Conservation (phyloP, 2,329 filamentous ascomycete genomes). For the Cytospora mali region DNA sequence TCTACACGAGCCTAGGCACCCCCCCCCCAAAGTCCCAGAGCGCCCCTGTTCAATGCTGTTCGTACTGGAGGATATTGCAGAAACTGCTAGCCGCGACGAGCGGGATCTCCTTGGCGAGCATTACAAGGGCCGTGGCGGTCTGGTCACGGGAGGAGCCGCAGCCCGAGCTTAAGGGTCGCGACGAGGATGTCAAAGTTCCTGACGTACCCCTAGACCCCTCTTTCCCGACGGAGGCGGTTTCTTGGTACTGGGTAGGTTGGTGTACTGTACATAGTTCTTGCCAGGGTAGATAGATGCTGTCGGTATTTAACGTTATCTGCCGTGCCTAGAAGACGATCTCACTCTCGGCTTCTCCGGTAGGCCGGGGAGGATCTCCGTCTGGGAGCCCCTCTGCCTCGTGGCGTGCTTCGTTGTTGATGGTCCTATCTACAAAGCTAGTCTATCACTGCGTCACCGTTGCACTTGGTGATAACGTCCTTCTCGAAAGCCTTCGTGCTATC, state of each 20-base stretch:
- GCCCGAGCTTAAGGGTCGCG: slow-evolving; percentile 85
- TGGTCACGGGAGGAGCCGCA: slow-evolving; percentile 82
- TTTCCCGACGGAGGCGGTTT: slow-evolving; percentile 65
- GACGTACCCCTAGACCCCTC: slow-evolving; percentile 96
- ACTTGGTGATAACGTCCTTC: slow-evolving; percentile 71
- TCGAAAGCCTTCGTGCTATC: slow-evolving; percentile 66
- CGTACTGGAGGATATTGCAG: slow-evolving; percentile 78
- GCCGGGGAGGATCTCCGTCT: slow-evolving; percentile 54
- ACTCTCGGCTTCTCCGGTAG: slow-evolving; percentile 79
- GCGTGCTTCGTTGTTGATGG: slow-evolving; percentile 69
- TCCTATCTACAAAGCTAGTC: too few relatives aligned
- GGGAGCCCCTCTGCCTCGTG: too few relatives aligned
- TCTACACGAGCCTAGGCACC: slow-evolving; percentile 65
- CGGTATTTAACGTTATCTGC: slow-evolving; percentile 84
- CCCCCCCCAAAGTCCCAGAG: slow-evolving; percentile 75
- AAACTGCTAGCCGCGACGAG: slow-evolving; percentile 82
- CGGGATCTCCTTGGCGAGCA: slow-evolving; percentile 78
- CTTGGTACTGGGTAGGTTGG: too few relatives aligned
- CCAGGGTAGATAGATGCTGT: slow-evolving; percentile 95
- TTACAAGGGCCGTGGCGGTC: slow-evolving; percentile 84
- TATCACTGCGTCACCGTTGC: slow-evolving; percentile 65
- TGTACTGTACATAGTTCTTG: too few relatives aligned
- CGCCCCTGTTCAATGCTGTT: slow-evolving; percentile 82
- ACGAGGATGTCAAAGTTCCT: slow-evolving; percentile 95
- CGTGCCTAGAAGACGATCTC: slow-evolving; percentile 89